These are phyloP conservation scores for Capsella bursapastoris DNA, from an alignment of 345 rosid species.

Conservation along the genomic window DNA sequence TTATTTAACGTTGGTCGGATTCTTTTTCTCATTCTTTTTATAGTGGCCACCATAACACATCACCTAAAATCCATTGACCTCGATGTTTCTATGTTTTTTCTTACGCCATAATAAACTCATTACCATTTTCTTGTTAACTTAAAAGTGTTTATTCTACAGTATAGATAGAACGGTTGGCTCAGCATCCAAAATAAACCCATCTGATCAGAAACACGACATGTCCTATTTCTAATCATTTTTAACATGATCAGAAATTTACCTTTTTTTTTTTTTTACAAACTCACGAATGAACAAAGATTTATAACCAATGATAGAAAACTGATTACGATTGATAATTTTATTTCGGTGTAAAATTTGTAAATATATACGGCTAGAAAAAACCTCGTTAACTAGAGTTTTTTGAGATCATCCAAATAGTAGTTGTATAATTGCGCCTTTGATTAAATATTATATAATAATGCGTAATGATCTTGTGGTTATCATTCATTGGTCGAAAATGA, in stretches of 20 bases:
- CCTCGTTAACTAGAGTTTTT: conserved; percentile 8
- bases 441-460: not conserved
- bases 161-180: not conserved
- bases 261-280: not conserved
- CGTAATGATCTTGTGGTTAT: conserved; percentile 3
- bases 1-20: conserved; percentile 37
- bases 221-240: not conserved
- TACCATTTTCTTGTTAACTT: not conserved
- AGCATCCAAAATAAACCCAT: not conserved
- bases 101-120: conserved; percentile 10
- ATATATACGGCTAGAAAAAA: conserved; percentile 1
- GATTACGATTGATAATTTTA: not conserved
- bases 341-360: not conserved
- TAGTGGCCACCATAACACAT: conserved; percentile 36
- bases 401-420: not conserved
- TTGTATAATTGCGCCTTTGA: conserved; percentile 5
- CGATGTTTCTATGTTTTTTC: conserved; percentile 19
- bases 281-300: not conserved
- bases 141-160: not conserved
- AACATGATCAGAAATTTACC: too few relatives aligned
- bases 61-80: conserved; percentile 19
- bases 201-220: not conserved
- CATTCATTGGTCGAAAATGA: conserved; percentile 1
- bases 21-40: conserved; percentile 30
- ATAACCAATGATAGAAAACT: not conserved